Conservation (phyloP, 306 rosid species). For the Castanea sativa region DNA sequence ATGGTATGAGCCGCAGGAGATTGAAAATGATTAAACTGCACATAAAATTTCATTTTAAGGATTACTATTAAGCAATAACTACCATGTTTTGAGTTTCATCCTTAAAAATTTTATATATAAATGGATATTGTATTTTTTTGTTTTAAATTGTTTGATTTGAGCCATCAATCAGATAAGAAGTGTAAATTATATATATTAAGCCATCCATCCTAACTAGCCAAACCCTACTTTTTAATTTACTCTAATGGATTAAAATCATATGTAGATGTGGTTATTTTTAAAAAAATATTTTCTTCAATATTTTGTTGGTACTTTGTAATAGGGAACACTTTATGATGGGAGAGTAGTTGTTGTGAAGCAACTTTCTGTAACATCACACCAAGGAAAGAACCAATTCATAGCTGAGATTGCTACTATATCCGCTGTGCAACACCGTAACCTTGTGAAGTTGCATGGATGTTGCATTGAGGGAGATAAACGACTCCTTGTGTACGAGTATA, state of each 20-base stretch:
- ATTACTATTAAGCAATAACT: no score
- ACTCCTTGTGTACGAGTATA: conserved; percentile 80
- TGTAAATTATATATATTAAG: background rate
- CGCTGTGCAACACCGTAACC: conserved; percentile 78
- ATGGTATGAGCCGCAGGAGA: no score
- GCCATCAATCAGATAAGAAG: background rate
- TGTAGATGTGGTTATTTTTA: background rate
- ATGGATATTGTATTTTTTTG: no score
- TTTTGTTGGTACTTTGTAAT: background rate
- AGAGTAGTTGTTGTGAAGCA: conserved; percentile 80
- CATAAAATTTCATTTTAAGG: no score
- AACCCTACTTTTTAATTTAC: background rate
- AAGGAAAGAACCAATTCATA: conserved; percentile 79
- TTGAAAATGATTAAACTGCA: no score
- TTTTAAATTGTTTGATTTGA: background rate
- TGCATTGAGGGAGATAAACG: conserved; percentile 65
- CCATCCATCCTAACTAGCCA: no score
- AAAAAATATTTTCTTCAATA: background rate
- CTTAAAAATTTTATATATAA: no score
- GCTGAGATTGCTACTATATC: conserved; percentile 88
- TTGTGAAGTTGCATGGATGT: conserved; percentile 73
- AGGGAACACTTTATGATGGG: conserved; percentile 80
- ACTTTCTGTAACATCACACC: conserved; percentile 70
- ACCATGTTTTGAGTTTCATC: no score
- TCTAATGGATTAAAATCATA: background rate